Conservation (phyloP, 129 eudicot species). For the Apium graveolens region DNA sequence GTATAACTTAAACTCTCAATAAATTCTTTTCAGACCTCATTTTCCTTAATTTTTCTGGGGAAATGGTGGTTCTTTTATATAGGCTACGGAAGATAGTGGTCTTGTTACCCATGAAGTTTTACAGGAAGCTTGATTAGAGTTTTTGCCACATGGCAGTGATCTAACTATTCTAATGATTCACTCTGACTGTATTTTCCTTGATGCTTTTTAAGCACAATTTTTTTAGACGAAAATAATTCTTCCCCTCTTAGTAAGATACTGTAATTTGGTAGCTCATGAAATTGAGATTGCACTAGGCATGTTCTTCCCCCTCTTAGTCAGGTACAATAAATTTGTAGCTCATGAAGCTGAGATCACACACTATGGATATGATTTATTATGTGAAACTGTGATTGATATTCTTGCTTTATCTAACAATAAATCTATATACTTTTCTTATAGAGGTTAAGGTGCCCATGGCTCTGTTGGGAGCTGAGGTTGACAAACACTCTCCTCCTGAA, state of each 20-base stretch:
- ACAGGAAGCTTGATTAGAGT: not conserved
- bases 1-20: constrained; percentile 14
- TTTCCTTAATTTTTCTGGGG: not conserved
- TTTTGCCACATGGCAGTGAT: not conserved
- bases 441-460: constrained; percentile 41
- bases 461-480: constrained; percentile 44
- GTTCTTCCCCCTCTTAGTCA: not conserved
- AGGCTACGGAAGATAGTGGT: not conserved
- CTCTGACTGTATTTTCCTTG: not conserved
- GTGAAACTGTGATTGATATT: not conserved
- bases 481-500: constrained; percentile 30
- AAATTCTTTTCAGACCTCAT: not conserved
- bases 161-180: no score
- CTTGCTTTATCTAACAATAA: not conserved
- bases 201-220: not conserved
- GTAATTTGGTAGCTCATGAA: not conserved
- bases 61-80: not conserved
- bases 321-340: not conserved
- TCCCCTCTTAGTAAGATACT: not conserved
- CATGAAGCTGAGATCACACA: not conserved
- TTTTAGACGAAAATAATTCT: no score
- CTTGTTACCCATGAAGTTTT: not conserved
- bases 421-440: constrained; percentile 8
- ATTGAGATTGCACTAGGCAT: not conserved
- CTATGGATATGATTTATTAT: not conserved